Conservation (phyloP, 106 monocot species). For the Acorus calamus region DNA sequence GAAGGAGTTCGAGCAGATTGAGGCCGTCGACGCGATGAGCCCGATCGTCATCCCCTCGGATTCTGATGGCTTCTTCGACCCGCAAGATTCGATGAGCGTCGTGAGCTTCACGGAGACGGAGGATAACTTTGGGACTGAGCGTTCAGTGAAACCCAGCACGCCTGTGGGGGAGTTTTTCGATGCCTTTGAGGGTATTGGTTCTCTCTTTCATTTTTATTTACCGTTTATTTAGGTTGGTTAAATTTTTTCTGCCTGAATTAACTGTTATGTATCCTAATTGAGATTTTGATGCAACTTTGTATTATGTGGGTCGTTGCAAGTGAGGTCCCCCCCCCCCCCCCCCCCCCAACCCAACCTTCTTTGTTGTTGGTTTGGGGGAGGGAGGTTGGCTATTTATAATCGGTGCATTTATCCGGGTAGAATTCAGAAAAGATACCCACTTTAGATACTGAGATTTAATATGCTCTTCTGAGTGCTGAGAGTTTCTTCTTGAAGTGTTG, state of each 20-base stretch:
- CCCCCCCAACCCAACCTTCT: not conserved
- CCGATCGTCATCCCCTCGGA: not conserved
- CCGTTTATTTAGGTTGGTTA: no score
- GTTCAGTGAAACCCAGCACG: conserved; percentile 19
- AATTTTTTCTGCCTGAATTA: no score
- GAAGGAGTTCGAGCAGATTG: not conserved
- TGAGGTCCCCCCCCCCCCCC: no score
- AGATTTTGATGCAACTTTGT: no score
- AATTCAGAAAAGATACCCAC: no score
- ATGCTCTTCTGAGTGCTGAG: no score
- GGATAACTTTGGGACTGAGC: conserved; percentile 16
- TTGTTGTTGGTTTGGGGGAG: no score
- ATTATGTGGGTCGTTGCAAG: not conserved
- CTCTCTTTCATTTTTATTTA: not conserved
- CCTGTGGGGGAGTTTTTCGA: conserved; percentile 41
- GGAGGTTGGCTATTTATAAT: no score
- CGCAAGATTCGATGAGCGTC: conserved; percentile 35
- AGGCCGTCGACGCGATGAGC: conserved; percentile 16
- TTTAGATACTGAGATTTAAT: no score
- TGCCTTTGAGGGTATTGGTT: conserved; percentile 49
- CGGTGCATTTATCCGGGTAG: no score
- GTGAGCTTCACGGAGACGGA: conserved; percentile 30
- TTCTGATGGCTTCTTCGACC: conserved; percentile 42
- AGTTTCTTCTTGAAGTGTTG: conserved; percentile 10
- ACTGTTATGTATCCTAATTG: no score